A percentile compares a stretch with the other conserved stretches of the same genome.
Conservation (phyloP, 306 rosid species). For the Trichosanthes cucumerina region DNA sequence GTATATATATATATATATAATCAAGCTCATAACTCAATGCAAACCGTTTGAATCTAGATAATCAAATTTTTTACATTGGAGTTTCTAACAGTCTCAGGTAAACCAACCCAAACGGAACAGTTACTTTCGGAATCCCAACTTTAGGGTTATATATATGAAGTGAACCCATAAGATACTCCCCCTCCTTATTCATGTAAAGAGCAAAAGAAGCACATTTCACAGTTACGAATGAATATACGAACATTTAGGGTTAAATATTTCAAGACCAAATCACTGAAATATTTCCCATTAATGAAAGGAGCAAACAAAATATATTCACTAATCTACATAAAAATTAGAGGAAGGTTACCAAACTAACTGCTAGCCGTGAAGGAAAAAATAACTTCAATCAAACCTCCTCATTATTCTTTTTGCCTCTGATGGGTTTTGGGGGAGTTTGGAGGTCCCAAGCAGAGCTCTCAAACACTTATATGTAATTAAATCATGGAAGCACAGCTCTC, state of each 20-base stretch:
- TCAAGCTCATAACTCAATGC: neutral
- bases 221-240: neutral
- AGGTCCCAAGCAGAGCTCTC: neutral
- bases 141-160: neutral
- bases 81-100: neutral
- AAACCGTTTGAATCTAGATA: neutral
- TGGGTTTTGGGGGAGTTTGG: neutral
- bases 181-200: neutral
- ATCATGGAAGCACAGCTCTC: slow-evolving; percentile 13
- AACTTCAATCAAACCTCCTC: neutral
- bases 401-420: neutral
- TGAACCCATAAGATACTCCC: neutral
- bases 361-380: neutral
- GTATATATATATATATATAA: neutral
- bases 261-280: neutral
- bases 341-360: neutral
- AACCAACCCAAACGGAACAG: neutral
- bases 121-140: neutral
- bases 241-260: neutral
- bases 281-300: slow-evolving; percentile 3
- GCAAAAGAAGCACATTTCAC: neutral
- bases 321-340: neutral
- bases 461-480: neutral
- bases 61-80: neutral
- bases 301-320: slow-evolving; percentile 3